These are phyloP conservation scores for Leucocoprinus sp. DNA, from an alignment of 768 basidiomycete genomes.

Conservation along the genomic window DNA sequence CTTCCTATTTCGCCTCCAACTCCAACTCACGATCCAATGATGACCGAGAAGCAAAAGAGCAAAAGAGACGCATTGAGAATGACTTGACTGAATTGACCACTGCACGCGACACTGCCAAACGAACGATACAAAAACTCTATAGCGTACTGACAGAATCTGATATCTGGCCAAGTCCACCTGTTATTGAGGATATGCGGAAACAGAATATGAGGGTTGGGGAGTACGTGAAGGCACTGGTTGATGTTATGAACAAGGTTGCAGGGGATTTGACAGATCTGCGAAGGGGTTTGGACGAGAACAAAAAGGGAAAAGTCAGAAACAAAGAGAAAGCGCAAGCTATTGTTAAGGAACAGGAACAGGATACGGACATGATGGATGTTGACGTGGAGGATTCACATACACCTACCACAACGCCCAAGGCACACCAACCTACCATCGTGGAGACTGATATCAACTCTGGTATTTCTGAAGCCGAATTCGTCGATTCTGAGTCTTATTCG, in stretches of 20 bases:
- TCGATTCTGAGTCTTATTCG: neutral
- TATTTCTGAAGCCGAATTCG: neutral
- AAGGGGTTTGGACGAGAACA: slow-evolving; percentile 3
- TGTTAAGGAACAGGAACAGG: neutral
- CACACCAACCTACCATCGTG: neutral
- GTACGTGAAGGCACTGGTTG: slow-evolving; percentile 11
- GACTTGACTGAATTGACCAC: neutral
- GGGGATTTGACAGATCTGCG: slow-evolving; percentile 10
- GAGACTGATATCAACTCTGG: neutral
- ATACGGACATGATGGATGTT: slow-evolving; percentile 1
- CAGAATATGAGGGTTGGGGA: slow-evolving; percentile 11
- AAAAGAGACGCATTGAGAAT: slow-evolving; percentile 2
- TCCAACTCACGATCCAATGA: neutral
- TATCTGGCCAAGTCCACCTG: slow-evolving; percentile 1
- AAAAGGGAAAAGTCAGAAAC: slow-evolving; percentile 7
- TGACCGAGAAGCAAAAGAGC: neutral
- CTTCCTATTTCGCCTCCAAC: neutral
- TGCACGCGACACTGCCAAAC: neutral
- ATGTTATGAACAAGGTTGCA: slow-evolving; percentile 12
- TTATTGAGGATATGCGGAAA: slow-evolving; percentile 12
- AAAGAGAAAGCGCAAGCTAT: slow-evolving; percentile 5
- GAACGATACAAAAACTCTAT: neutral
- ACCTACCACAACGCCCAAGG: neutral
- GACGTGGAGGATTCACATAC: neutral
- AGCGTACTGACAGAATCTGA: slow-evolving; percentile 8